These are phyloP conservation scores for Boletus semigastroideus DNA, from an alignment of 1,284 basidiomycete genomes.

Conservation along the genomic window DNA sequence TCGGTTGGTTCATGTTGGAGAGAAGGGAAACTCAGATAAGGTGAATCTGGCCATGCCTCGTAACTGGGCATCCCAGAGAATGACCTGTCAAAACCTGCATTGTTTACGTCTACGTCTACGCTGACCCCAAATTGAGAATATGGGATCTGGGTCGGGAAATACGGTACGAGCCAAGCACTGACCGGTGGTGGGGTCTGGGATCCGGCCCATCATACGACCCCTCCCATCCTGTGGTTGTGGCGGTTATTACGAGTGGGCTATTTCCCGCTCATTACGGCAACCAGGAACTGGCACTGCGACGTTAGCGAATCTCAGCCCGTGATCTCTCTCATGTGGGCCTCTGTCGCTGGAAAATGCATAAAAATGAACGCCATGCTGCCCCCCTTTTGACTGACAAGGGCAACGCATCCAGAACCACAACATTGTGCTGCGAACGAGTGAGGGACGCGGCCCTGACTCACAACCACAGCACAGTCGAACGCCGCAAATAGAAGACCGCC, in stretches of 20 bases:
- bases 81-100: constrained; percentile 1
- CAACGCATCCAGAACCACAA: neutral
- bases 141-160: neutral
- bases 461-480: neutral
- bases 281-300: constrained; percentile 20
- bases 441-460: constrained; percentile 13
- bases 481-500: constrained; percentile 19
- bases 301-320: constrained; percentile 24
- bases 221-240: constrained; percentile 11
- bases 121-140: constrained; percentile 3
- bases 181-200: neutral
- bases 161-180: neutral
- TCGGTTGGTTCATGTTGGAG: constrained; percentile 10
- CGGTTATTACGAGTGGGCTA: constrained; percentile 12
- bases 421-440: neutral
- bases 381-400: neutral
- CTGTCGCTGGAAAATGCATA: constrained; percentile 14
- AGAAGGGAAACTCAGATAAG: constrained; percentile 22
- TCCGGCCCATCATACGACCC: neutral
- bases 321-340: constrained; percentile 13
- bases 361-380: neutral
- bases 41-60: constrained; percentile 7
- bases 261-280: constrained; percentile 31
- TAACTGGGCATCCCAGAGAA: neutral
- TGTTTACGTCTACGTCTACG: constrained; percentile 27